These are phyloP conservation scores for Volvox africanus DNA, from an alignment of 139 green algal genomes.

Conservation along the genomic window DNA sequence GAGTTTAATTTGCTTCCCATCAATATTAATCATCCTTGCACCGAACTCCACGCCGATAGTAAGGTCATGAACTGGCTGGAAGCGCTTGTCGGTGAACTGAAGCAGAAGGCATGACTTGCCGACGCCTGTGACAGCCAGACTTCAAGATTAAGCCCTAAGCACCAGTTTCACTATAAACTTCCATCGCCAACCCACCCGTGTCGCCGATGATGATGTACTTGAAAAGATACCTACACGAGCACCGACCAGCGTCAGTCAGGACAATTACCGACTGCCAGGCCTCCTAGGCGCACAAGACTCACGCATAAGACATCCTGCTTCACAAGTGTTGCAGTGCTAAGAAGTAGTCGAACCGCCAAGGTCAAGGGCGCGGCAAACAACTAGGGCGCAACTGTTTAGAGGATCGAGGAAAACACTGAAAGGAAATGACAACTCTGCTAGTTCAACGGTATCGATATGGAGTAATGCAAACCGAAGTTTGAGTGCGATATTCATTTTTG, in stretches of 20 bases:
- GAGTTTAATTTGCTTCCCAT: conserved; percentile 98
- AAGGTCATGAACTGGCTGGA: conserved; percentile 96
- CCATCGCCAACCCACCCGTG: conserved; percentile 73
- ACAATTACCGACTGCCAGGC: background rate
- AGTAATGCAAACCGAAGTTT: too few relatives aligned
- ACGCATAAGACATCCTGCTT: conserved; percentile 65
- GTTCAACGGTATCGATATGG: too few relatives aligned
- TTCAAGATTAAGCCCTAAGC: background rate
- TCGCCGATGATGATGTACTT: conserved; percentile 99
- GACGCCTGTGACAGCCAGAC: conserved; percentile 84
- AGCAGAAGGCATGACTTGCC: conserved; percentile 99
- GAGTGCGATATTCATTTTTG: background rate
- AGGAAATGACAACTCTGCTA: too few relatives aligned
- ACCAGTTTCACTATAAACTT: background rate
- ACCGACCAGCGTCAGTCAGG: background rate
- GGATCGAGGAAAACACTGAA: background rate
- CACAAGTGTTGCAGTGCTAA: background rate
- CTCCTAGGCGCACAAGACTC: conserved; percentile 25
- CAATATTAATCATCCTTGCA: conserved; percentile 98
- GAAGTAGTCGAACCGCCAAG: background rate
- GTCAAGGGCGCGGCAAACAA: background rate
- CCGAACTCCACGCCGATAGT: conserved; percentile 97
- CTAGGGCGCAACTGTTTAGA: background rate
- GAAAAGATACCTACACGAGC: conserved; percentile 85
- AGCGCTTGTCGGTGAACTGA: conserved; percentile 99